Base-by-base conservation (phyloP, 805 yeast genomes). In the Kazachstania viticola region DNA sequence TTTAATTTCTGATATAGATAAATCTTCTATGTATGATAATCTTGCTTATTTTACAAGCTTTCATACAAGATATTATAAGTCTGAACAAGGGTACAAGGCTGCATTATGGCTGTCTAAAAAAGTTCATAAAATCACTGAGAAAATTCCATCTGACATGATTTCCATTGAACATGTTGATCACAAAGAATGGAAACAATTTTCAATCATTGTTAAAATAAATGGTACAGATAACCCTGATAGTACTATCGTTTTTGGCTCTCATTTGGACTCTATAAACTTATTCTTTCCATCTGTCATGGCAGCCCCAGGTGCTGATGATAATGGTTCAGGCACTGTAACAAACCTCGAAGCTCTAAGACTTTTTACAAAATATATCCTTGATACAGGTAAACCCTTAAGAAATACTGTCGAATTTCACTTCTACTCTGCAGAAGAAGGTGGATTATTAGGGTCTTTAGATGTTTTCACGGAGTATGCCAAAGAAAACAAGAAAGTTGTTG, bases 221-320 rank as follows among this genome's bases (percentile, higher is more conserved):
- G 84, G 85, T 14, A 29, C 37, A 11, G 44, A 37, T 17, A 46
- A 47, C 16, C 58, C 65, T 27, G 65, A 61, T 4, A 52, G 57
- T 21, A 56, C 65, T 4, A 76, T 88, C 1, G 74, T 88, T 12
- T 69, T 88, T 25, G 95, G 95, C 1, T 80, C 93, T 17, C 97
- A 88, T 58, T 81, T 79, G 49, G 97, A 88, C 52, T 79, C 94
- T 2, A 67, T 77, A 40, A 84, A 83, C 51, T 61, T 82, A 34
- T 42, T 81, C 27, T 65, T 81, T 35, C 95, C 95, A 8, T 65
- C 65, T 27, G 39, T 74, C 14, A 49, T 79, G 41, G 65, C 73
- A 16, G 83, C 95, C 0, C 95, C 95, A 2, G 97, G 97, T 3
- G 96, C 95, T 3, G 97, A 88, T 51, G 97, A 88, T 51, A 81